These are phyloP conservation scores for Dalbergia oliveri DNA, from an alignment of 306 rosid genomes.

Conservation along the genomic window DNA sequence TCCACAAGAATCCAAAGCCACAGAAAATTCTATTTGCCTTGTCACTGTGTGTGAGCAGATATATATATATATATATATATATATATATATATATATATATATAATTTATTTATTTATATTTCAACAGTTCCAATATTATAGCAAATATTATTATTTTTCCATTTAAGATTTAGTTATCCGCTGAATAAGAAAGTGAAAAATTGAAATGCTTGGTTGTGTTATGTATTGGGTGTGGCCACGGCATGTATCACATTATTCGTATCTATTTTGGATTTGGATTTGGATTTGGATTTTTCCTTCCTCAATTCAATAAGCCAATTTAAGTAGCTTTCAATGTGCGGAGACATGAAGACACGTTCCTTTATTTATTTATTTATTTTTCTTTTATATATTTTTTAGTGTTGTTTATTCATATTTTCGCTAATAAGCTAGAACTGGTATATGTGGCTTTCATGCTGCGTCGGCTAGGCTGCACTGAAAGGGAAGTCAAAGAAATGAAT, in stretches of 20 bases:
- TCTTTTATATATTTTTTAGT: neutral
- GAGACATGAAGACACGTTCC: slow-evolving; percentile 14
- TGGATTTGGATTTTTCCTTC: slow-evolving; percentile 35
- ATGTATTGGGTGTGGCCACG: neutral
- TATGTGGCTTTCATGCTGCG: slow-evolving; percentile 39
- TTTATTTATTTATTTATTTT: neutral
- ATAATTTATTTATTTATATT: neutral
- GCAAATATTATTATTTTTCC: slow-evolving; percentile 7
- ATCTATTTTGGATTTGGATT: slow-evolving; percentile 39
- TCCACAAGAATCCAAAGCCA: slow-evolving; percentile 94
- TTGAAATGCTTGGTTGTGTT: neutral
- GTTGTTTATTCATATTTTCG: neutral
- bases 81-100: neutral
- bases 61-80: neutral
- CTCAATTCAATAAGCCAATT: slow-evolving; percentile 32
- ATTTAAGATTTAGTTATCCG: neutral
- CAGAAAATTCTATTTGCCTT: slow-evolving; percentile 52
- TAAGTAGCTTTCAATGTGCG: slow-evolving; percentile 42
- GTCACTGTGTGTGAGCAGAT: neutral
- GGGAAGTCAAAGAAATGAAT: slow-evolving; percentile 24
- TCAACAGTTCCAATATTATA: neutral
- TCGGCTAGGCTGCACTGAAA: slow-evolving; percentile 33
- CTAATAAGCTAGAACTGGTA: slow-evolving; percentile 22
- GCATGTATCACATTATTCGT: neutral
- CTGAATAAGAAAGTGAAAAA: neutral